A percentile compares a stretch with the other conserved stretches of the same genome.
phyloP scores from a whole-genome alignment of 768 basidiomycete genomes.

The Heimioporus sp. region DNA sequence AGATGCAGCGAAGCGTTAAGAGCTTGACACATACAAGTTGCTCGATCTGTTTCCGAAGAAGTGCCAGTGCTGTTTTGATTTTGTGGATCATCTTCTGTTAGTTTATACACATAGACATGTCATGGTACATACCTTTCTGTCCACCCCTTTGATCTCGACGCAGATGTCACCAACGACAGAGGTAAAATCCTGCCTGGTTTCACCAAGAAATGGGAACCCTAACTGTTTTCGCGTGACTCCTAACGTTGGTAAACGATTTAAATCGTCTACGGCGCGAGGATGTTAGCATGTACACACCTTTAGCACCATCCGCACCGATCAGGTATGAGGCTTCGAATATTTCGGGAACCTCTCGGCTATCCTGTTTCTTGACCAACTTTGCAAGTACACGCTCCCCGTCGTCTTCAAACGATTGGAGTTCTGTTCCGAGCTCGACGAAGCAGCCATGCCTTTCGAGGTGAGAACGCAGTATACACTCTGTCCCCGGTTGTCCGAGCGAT shows the following conservation, averaged over 20 bases:
- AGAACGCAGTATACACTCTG: constrained; percentile 28
- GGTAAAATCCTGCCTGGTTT: constrained; percentile 29
- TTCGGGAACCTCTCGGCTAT: constrained; percentile 28
- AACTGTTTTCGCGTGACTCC: constrained; percentile 38
- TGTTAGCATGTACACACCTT: constrained; percentile 9
- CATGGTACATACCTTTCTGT: constrained; percentile 23
- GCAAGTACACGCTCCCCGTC: constrained; percentile 35
- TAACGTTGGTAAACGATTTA: constrained; percentile 3
- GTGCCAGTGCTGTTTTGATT: constrained; percentile 9
- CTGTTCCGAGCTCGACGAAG: constrained; percentile 43
- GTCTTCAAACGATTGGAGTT: constrained; percentile 44
- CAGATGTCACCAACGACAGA: constrained; percentile 38
- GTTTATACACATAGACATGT: no score
- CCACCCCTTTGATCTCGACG: constrained; percentile 27
- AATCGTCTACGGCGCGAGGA: neutral
- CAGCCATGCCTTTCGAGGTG: constrained; percentile 23
- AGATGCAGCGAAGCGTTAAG: no score
- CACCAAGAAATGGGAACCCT: constrained; percentile 42
- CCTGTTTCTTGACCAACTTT: constrained; percentile 28
- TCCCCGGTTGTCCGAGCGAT: constrained; percentile 22
- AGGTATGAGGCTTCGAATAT: constrained; percentile 31
- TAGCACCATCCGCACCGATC: constrained; percentile 43
- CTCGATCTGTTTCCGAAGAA: constrained; percentile 6
- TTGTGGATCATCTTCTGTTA: neutral
- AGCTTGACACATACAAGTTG: constrained; percentile 2